Evolutionary conservation across 305 asterid genomes (phyloP).

Genomic region (Striga hermonthica): DNA sequence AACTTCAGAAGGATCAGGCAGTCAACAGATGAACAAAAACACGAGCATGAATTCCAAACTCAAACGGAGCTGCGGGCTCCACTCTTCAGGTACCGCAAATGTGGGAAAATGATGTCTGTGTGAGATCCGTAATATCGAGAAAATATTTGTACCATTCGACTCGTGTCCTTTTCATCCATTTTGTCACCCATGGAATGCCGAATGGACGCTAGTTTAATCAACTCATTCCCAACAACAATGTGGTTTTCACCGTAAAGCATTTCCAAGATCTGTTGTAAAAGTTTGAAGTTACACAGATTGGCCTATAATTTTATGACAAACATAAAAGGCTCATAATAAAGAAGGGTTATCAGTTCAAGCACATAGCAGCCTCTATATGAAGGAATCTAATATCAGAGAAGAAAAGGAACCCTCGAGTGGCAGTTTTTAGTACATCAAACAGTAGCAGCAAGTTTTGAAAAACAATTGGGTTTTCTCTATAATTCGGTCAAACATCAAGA

Average conservation of each 20-base stretch:
- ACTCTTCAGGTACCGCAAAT: constrained; percentile 38
- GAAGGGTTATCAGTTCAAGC: constrained; percentile 9
- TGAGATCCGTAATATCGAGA: constrained; percentile 69
- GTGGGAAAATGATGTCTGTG: constrained; percentile 54
- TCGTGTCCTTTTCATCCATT: constrained; percentile 36
- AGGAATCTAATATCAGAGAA: too few relatives aligned
- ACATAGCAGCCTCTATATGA: background rate
- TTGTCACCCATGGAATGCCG: constrained; percentile 42
- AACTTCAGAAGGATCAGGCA: background rate
- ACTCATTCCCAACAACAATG: constrained; percentile 76
- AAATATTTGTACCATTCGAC: constrained; percentile 46
- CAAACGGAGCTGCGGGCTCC: constrained; percentile 28
- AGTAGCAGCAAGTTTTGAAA: too few relatives aligned
- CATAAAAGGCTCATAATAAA: background rate
- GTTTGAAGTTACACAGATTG: background rate
- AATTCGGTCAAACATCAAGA: background rate
- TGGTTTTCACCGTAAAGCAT: constrained; percentile 66
- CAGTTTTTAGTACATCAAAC: too few relatives aligned
- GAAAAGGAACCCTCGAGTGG: too few relatives aligned
- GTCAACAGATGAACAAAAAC: background rate
- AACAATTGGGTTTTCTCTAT: background rate
- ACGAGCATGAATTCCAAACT: background rate
- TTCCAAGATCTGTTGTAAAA: constrained; percentile 62
- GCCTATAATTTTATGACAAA: constrained; percentile 11
- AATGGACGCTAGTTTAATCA: constrained; percentile 71